Evolutionary conservation across 768 basidiomycete species (phyloP).

Genomic region (Holtermanniella nyarrowii): DNA sequence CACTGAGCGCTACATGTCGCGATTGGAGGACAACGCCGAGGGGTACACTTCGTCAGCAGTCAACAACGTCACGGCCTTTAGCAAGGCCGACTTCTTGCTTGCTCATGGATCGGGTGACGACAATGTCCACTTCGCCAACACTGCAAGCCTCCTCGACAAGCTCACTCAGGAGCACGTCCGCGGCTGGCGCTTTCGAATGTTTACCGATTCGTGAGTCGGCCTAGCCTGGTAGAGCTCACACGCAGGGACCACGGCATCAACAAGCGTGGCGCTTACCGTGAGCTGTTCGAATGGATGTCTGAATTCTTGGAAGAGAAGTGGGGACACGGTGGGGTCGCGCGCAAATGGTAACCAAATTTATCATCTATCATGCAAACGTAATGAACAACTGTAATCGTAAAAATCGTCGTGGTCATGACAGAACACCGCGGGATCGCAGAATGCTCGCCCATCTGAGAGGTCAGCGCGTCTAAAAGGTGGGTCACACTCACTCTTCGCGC

Average conservation of each 20-base stretch:
- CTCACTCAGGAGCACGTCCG: conserved; percentile 68
- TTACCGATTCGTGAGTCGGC: conserved; percentile 75
- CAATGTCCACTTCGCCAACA: conserved; percentile 86
- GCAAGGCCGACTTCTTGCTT: conserved; percentile 61
- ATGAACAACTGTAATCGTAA: background rate
- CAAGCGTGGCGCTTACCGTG: conserved; percentile 65
- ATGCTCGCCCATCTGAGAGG: conserved; percentile 56
- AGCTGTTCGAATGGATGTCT: conserved; percentile 78
- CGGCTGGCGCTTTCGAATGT: conserved; percentile 74
- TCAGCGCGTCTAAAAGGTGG: conserved; percentile 5
- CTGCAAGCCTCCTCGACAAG: conserved; percentile 85
- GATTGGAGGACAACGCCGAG: conserved; percentile 61
- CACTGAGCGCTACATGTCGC: conserved; percentile 93
- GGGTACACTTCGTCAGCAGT: conserved; percentile 90
- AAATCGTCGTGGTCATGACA: conserved; percentile 36
- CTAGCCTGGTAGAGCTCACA: conserved; percentile 5
- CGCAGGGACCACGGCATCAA: conserved; percentile 68
- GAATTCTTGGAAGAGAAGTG: conserved; percentile 81
- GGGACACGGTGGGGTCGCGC: conserved; percentile 46
- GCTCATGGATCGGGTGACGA: conserved; percentile 93
- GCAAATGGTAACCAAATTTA: background rate
- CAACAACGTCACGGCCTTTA: conserved; percentile 76
- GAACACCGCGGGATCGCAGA: conserved; percentile 47
- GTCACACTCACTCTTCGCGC: conserved; percentile 56
- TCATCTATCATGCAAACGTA: background rate